phyloP scores from a whole-genome alignment of 2,329 filamentous ascomycete species.

The Aspergillus niger region DNA sequence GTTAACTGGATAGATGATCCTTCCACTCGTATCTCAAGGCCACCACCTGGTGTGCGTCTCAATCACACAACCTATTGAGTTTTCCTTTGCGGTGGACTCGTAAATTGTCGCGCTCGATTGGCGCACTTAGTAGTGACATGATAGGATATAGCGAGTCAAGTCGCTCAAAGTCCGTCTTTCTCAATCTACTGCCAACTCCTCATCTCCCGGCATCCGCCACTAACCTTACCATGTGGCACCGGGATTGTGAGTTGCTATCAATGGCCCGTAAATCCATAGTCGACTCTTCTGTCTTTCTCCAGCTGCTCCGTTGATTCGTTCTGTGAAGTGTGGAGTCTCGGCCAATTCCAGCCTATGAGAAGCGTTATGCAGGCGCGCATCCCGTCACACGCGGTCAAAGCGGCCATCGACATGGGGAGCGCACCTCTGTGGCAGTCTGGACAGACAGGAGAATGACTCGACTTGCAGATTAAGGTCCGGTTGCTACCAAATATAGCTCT shows the following conservation, averaged over 20 bases:
- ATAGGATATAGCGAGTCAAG: neutral
- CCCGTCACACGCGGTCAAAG: constrained; percentile 24
- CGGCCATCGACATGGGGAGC: constrained; percentile 11
- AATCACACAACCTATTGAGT: constrained; percentile 14
- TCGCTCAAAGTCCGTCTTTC: neutral
- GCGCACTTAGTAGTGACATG: neutral
- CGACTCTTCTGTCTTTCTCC: neutral
- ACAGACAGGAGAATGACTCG: neutral
- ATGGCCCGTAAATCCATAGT: neutral
- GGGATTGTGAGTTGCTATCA: constrained; percentile 10
- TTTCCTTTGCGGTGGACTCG: constrained; percentile 1
- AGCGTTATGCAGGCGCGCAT: constrained; percentile 34
- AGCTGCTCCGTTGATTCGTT: constrained; percentile 20
- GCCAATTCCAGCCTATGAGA: constrained; percentile 29
- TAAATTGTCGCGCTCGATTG: constrained; percentile 10
- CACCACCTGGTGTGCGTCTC: neutral
- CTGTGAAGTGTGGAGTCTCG: constrained; percentile 14
- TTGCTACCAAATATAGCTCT: constrained; percentile 24
- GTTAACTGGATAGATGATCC: constrained; percentile 1
- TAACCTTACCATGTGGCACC: constrained; percentile 6
- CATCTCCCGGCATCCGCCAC: neutral
- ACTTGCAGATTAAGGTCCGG: constrained; percentile 2
- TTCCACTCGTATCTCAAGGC: constrained; percentile 2
- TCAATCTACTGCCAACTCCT: neutral
- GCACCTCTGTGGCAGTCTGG: neutral